phyloP scores from a whole-genome alignment of 495 filamentous ascomycete species.

The Neurospora sp. region DNA sequence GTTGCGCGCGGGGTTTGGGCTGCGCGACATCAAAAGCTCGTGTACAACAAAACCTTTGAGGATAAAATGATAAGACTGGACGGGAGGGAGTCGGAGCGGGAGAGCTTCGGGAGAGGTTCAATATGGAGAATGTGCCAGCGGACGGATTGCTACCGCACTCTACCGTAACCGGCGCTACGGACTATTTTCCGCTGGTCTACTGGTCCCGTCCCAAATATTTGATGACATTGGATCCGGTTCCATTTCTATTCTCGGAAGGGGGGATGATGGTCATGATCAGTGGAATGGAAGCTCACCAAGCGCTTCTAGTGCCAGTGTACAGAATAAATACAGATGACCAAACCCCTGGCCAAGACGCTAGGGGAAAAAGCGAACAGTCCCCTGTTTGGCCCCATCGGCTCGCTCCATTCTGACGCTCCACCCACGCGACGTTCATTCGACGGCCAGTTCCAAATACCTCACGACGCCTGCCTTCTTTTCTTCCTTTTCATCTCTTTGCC shows the following conservation, averaged over 20 bases:
- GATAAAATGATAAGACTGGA: not conserved
- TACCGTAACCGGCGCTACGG: not conserved
- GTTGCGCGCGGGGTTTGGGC: not conserved
- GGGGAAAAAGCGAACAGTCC: not conserved
- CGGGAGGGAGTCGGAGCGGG: not conserved
- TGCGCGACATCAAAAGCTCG: not conserved
- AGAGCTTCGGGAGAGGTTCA: not conserved
- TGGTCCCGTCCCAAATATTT: not conserved
- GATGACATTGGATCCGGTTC: not conserved
- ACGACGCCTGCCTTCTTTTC: conserved; percentile 4
- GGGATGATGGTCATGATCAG: not conserved
- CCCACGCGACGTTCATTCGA: conserved; percentile 6
- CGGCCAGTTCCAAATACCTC: not conserved
- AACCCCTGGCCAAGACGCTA: not conserved
- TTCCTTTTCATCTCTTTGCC: not conserved
- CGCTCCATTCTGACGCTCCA: conserved; percentile 6
- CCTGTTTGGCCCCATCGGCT: not conserved
- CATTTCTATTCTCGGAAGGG: not conserved
- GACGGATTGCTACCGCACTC: not conserved
- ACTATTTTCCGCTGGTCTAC: not conserved
- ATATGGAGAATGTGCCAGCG: not conserved
- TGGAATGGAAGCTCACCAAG: not conserved
- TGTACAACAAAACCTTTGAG: not conserved
- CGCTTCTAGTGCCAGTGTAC: not conserved
- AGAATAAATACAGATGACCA: not conserved